These are phyloP conservation scores for Diaporthe capsici DNA, from an alignment of 2,329 filamentous ascomycete genomes.

Conservation along the genomic window DNA sequence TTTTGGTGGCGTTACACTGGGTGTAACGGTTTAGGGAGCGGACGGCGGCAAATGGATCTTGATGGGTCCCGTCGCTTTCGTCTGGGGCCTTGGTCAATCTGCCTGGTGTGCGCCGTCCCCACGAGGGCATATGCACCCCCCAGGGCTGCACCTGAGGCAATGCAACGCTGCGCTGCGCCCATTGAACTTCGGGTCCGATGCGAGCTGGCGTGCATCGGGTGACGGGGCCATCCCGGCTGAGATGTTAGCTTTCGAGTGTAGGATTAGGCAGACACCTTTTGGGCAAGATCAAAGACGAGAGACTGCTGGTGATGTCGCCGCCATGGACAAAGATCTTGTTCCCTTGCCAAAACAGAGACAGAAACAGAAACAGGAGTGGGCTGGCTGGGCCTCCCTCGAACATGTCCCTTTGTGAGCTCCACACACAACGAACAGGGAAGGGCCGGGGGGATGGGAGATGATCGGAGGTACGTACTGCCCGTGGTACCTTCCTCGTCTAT, in stretches of 20 bases:
- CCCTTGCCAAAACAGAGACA: neutral
- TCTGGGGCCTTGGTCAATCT: conserved; percentile 13
- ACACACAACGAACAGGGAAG: conserved; percentile 6
- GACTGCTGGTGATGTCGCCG: conserved; percentile 12
- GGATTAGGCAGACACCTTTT: conserved; percentile 34
- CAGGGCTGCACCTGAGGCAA: conserved; percentile 37
- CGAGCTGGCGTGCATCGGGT: conserved; percentile 29
- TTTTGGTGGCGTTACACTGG: conserved; percentile 29
- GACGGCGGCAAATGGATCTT: conserved; percentile 26
- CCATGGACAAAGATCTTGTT: conserved; percentile 16
- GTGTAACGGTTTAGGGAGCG: conserved; percentile 19
- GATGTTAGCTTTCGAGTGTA: conserved; percentile 34
- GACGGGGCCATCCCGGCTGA: conserved; percentile 39
- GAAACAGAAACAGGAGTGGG: conserved; percentile 16
- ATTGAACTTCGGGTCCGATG: conserved; percentile 33
- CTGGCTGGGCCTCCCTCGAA: neutral
- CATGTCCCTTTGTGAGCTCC: conserved; percentile 22
- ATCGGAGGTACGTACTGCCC: neutral
- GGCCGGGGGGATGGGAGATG: neutral
- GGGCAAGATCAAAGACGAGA: conserved; percentile 30
- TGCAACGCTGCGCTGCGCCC: conserved; percentile 35
- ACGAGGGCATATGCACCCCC: conserved; percentile 24
- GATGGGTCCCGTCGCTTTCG: conserved; percentile 27
- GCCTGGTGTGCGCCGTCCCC: conserved; percentile 19
- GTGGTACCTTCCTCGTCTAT: neutral